Base-by-base conservation (phyloP, 1,139 yeast genomes). In the Barnettozyma hawaiiensis region DNA sequence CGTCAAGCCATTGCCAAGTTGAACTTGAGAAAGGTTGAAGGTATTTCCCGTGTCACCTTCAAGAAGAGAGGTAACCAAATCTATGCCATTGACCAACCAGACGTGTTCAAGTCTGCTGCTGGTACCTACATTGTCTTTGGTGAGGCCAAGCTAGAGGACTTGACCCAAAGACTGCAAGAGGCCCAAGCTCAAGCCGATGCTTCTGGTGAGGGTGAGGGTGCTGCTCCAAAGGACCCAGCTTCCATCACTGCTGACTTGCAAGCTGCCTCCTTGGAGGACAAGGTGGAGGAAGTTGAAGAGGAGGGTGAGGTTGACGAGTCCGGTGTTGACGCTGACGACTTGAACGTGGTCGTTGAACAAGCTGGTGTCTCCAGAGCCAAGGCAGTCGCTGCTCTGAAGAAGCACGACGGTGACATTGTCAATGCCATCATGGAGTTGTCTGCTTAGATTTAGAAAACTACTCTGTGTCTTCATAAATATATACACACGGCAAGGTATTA, bases 101-200 rank as follows among this genome's bases (percentile, higher is more conserved):
- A 90, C 59, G 98, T 92, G 49, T 92, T 76, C 95, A 86, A 78
- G 72, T 82, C 96, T 53, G 76, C 84, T 59, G 94, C 96, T 63
- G 96, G 97, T 66, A 82, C 95, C 60, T 92, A 85, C 75, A 82
- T 92, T 60, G 97, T 92, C 55, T 90, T 92, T 61, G 98, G 98
- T 71, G 97, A 90, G 73, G 95, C 96, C 66, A 86, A 87, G 79
- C 85, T 86, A 57, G 96, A 89, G 67, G 95, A 87, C 73, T 71
- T 85, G 70, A 81, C 81, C 73, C 80, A 84, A 71, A 81, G 89
- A 76, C 79, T 85, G 54, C 81, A 79, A 66, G 83, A 81, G 62
- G 85, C 86, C 57, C 81, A 79, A 64, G 71, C 73, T 58, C 75
- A 78, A 63, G 82, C 82, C 53, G 69, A 38, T 26, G 42, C 45